A percentile compares a stretch with the other conserved stretches of the same genome.
phyloP scores from a whole-genome alignment of 2,329 filamentous ascomycete species.

The Myriosclerotinia scirpicola region DNA sequence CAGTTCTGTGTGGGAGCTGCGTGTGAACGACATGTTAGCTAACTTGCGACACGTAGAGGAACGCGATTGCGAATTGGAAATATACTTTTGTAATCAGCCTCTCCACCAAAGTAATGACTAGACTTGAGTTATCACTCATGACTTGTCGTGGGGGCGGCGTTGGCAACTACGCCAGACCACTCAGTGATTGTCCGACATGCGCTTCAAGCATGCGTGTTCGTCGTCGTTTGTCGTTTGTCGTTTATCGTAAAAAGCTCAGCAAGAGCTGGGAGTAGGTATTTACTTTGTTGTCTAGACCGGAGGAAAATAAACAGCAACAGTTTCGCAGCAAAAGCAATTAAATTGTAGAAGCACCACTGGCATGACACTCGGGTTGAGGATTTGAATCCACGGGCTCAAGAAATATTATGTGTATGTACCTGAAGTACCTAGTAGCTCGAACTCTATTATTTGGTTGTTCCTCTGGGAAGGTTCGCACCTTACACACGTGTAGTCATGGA shows the following conservation, averaged over 20 bases:
- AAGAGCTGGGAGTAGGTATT: conserved; percentile 20
- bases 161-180: conserved; percentile 33
- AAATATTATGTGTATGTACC: not conserved
- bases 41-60: conserved; percentile 24
- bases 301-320: conserved; percentile 5
- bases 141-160: conserved; percentile 27
- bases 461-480: conserved; percentile 8
- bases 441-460: conserved; percentile 16
- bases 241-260: conserved; percentile 17
- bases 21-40: conserved; percentile 24
- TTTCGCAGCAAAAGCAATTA: conserved; percentile 16
- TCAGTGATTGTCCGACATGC: conserved; percentile 35
- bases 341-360: conserved; percentile 18
- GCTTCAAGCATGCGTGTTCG: conserved; percentile 23
- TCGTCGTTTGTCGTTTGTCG: conserved; percentile 16
- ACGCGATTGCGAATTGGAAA: conserved; percentile 19
- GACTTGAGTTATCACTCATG: conserved; percentile 61
- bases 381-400: not conserved
- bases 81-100: conserved; percentile 61
- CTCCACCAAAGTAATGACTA: conserved; percentile 62
- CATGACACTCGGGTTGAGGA: conserved; percentile 22
- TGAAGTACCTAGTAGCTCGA: conserved; percentile 17
- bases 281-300: conserved; percentile 18
- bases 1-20: conserved; percentile 63
- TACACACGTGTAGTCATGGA: conserved; percentile 15